Evolutionary conservation across 2,329 filamentous ascomycete genomes (phyloP).

Genomic region (Fusarium xyrophilum): DNA sequence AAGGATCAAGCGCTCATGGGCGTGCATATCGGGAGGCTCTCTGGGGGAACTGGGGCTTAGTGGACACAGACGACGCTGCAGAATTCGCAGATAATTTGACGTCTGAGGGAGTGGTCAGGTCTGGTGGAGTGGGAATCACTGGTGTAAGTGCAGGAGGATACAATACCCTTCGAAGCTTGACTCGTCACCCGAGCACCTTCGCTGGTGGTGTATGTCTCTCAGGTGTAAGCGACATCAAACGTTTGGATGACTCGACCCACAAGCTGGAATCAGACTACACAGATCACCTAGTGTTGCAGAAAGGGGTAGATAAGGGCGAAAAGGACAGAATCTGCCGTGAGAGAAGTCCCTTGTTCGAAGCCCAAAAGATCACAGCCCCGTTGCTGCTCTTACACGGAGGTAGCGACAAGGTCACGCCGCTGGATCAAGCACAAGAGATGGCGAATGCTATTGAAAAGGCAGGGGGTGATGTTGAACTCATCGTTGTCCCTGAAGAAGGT

Average conservation of each 20-base stretch:
- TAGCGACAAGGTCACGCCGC: constrained; percentile 63
- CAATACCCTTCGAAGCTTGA: constrained; percentile 57
- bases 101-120: constrained; percentile 46
- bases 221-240: constrained; percentile 59
- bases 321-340: constrained; percentile 52
- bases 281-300: constrained; percentile 51
- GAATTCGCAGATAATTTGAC: constrained; percentile 55
- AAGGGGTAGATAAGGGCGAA: constrained; percentile 48
- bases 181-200: constrained; percentile 55
- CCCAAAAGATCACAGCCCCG: constrained; percentile 56
- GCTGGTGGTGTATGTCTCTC: constrained; percentile 58
- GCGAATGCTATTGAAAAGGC: constrained; percentile 51
- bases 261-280: constrained; percentile 64
- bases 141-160: constrained; percentile 63
- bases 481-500: constrained; percentile 58
- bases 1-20: constrained; percentile 60
- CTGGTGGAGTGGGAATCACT: constrained; percentile 54
- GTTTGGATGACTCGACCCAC: constrained; percentile 56
- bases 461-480: constrained; percentile 54
- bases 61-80: constrained; percentile 59
- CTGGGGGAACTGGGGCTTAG: constrained; percentile 57
- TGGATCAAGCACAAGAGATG: constrained; percentile 63
- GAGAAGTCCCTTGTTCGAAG: constrained; percentile 58
- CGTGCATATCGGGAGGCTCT: constrained; percentile 57
- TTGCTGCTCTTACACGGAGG: constrained; percentile 64